Base-by-base conservation (phyloP, 2,329 filamentous ascomycete genomes). In the Colletotrichum sp. region DNA sequence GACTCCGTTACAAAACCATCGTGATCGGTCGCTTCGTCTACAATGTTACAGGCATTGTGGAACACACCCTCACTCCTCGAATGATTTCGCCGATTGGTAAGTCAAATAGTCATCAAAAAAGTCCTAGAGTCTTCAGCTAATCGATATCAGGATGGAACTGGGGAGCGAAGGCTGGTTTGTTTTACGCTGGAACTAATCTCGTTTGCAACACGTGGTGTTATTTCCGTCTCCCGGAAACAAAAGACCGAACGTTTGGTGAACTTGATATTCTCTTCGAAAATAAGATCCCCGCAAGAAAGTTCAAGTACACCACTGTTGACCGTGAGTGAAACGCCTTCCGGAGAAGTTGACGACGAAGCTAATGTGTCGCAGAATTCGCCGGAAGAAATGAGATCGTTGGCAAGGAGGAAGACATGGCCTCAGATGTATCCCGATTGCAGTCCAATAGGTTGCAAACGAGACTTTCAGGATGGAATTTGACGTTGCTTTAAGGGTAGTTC, bases 1-100 rank as follows among this genome's bases (percentile, higher is more conserved):
- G 87, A 36, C 83, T 88, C n/a, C 83, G 86, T 57, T 86, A 85
- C 66, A 87, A 88, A 80, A 86, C 86, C 0, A 84, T 88, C 15
- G 86, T 87, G n/a, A 80, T 89, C 16, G 87, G 85, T 2, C 82
- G 87, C 55, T 86, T 80, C 13, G 80, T 81, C 7, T 87, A 87
- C 76, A 86, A 87, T 69, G 72, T 86, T 7, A 84, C 82, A 16
- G 86, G 87, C 77, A 84, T 87, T 65, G 82, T 88, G 62, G 84
- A 83, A 16, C 83, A 83, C 36, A 81, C 86, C 6, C 70, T 87
- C 29, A 80, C 86, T 66, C 84, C 85, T 6, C 80, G 85, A 27
- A 81, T 87, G 39, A 74, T 86, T 39, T 81, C 84, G 4, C 85
- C 85, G 0, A 82, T 83, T 25, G 44, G 59, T 71, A 49, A 34